These are phyloP conservation scores for Globisporangium parvum DNA, from an alignment of 352 stramenopile genomes.

Conservation along the genomic window DNA sequence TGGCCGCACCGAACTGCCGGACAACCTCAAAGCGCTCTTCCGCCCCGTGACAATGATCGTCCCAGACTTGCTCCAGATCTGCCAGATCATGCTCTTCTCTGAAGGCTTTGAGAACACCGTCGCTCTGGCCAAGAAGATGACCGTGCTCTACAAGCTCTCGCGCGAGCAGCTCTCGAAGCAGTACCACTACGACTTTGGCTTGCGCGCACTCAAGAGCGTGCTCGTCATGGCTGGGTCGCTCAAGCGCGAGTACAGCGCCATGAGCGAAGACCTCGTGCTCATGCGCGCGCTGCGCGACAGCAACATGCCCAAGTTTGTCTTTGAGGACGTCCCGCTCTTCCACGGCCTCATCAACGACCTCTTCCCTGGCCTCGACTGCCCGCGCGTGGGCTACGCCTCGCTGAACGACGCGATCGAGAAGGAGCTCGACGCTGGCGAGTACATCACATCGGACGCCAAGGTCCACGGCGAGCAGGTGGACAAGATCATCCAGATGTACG, in stretches of 20 bases:
- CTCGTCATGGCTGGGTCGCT: constrained; percentile 92
- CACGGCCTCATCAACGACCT: constrained; percentile 93
- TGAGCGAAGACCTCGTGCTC: constrained; percentile 93
- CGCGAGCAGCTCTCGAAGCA: constrained; percentile 94
- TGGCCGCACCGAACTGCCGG: constrained; percentile 86
- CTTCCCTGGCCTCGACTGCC: constrained; percentile 92
- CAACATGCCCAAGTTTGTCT: constrained; percentile 97
- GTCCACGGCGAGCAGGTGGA: constrained; percentile 91
- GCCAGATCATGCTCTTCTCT: constrained; percentile 93
- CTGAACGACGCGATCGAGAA: constrained; percentile 87
- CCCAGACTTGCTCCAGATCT: constrained; percentile 89
- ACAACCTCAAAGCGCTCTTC: constrained; percentile 93
- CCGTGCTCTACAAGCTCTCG: constrained; percentile 94
- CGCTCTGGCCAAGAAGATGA: constrained; percentile 90
- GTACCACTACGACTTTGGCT: constrained; percentile 95
- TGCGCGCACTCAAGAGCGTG: constrained; percentile 92
- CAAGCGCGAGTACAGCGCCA: constrained; percentile 90
- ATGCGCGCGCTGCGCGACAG: constrained; percentile 93
- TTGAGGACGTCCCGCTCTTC: constrained; percentile 94
- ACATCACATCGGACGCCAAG: constrained; percentile 57
- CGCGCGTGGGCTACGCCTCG: constrained; percentile 88
- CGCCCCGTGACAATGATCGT: constrained; percentile 93
- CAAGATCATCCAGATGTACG: constrained; percentile 97
- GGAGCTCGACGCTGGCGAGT: constrained; percentile 82
- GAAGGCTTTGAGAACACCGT: constrained; percentile 91